Conservation (phyloP, 2,329 filamentous ascomycete genomes). For the Paramyrothecium roridum region DNA sequence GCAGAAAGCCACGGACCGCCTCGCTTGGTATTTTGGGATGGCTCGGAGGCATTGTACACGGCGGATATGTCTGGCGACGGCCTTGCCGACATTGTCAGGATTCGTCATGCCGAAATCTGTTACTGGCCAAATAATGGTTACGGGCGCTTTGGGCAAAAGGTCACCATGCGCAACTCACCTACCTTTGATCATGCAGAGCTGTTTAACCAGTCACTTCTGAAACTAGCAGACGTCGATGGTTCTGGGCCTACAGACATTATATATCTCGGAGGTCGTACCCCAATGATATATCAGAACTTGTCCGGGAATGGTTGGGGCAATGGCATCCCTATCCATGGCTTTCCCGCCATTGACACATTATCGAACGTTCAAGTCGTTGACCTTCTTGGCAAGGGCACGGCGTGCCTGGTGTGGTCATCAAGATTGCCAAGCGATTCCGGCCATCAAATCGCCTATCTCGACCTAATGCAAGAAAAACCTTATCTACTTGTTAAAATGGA, state of each 20-base stretch:
- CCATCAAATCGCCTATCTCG: slow-evolving; percentile 9
- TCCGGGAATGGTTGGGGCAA: slow-evolving; percentile 13
- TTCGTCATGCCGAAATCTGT: slow-evolving; percentile 19
- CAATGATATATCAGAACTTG: slow-evolving; percentile 15
- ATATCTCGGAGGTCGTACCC: slow-evolving; percentile 12
- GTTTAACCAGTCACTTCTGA: slow-evolving; percentile 12
- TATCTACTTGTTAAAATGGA: slow-evolving; percentile 13
- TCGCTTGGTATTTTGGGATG: slow-evolving; percentile 9
- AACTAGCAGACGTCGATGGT: slow-evolving; percentile 17
- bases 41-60: slow-evolving; percentile 7
- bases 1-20: neutral
- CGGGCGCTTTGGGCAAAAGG: slow-evolving; percentile 22
- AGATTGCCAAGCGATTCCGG: slow-evolving; percentile 5
- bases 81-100: slow-evolving; percentile 16
- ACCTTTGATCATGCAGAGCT: slow-evolving; percentile 10
- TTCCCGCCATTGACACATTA: slow-evolving; percentile 5
- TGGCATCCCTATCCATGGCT: neutral
- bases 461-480: no score
- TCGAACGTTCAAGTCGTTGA: slow-evolving; percentile 12
- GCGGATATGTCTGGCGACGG: slow-evolving; percentile 24
- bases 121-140: slow-evolving; percentile 34
- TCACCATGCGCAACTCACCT: slow-evolving; percentile 24
- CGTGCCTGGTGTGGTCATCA: slow-evolving; percentile 15
- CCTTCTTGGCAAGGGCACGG: slow-evolving; percentile 14
- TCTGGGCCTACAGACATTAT: slow-evolving; percentile 22